Percentiles rank a stretch among this genome's conserved stretches.
These are phyloP conservation scores for Moricandia arvensis DNA, from an alignment of 345 rosid species.

Conservation along the genomic window DNA sequence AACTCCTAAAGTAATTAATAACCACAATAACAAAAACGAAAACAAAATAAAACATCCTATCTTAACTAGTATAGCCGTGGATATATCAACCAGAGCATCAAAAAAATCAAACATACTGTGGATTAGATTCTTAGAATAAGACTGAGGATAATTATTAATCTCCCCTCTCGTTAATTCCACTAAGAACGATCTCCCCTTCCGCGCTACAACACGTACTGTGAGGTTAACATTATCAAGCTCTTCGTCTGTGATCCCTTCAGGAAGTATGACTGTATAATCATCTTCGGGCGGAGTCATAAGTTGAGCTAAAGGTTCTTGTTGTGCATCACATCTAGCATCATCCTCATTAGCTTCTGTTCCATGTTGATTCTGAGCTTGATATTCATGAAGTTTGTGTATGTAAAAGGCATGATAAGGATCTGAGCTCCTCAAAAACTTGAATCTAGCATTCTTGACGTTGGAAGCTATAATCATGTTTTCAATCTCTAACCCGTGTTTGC, in stretches of 20 bases:
- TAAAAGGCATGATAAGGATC: not conserved
- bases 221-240: not conserved
- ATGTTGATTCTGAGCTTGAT: not conserved
- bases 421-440: not conserved
- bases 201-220: not conserved
- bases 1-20: not conserved
- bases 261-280: not conserved
- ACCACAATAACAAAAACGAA: not conserved
- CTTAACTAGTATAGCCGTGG: not conserved
- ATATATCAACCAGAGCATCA: not conserved
- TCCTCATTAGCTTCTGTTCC: not conserved
- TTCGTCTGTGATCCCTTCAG: not conserved
- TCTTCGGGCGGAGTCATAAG: not conserved
- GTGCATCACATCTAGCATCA: not conserved
- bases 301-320: not conserved
- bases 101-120: not conserved
- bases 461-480: not conserved
- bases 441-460: not conserved
- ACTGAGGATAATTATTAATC: not conserved
- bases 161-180: not conserved
- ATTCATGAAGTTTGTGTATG: not conserved
- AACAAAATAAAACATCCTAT: not conserved
- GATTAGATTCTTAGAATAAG: not conserved
- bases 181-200: not conserved
- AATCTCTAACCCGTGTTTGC: not conserved